Percentiles rank a stretch among this genome's conserved stretches.
phyloP scores from a whole-genome alignment of 2,329 filamentous ascomycete species.

The Thermoascus crustaceus region DNA sequence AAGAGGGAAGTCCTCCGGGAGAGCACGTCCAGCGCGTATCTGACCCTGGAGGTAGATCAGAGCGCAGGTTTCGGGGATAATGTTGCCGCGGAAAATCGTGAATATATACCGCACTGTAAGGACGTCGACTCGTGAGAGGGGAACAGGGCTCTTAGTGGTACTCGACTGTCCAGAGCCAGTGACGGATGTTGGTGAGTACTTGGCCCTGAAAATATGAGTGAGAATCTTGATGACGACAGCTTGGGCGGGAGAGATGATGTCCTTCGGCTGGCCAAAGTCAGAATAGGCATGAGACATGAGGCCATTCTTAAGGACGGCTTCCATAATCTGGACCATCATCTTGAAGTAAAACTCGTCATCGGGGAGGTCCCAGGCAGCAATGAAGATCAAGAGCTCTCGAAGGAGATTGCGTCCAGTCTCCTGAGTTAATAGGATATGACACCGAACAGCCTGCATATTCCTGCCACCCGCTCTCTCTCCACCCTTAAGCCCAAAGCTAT shows the following conservation, averaged over 20 bases:
- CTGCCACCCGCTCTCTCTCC: constrained; percentile 52
- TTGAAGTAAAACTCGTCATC: constrained; percentile 94
- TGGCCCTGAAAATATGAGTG: constrained; percentile 75
- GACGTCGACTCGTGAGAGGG: constrained; percentile 48
- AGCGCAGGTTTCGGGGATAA: constrained; percentile 90
- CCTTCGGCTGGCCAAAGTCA: constrained; percentile 82
- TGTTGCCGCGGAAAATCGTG: constrained; percentile 81
- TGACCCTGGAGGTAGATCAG: constrained; percentile 88
- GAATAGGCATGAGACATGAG: constrained; percentile 89
- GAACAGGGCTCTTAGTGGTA: constrained; percentile 50
- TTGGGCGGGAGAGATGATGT: constrained; percentile 92
- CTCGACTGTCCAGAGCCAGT: constrained; percentile 44
- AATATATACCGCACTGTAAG: constrained; percentile 81
- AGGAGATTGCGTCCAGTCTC: constrained; percentile 86
- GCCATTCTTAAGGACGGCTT: constrained; percentile 81
- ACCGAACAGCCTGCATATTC: constrained; percentile 83
- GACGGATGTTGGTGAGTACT: constrained; percentile 41
- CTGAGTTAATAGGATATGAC: constrained; percentile 79
- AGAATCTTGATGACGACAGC: constrained; percentile 86
- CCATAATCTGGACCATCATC: constrained; percentile 91
- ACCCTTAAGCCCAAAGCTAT: constrained; percentile 64
- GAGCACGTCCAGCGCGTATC: constrained; percentile 66
- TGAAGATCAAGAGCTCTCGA: constrained; percentile 86
- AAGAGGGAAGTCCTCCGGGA: constrained; percentile 82
- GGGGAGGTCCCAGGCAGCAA: constrained; percentile 91